A percentile compares a stretch with the other conserved stretches of the same genome.
Evolutionary conservation across 2,329 filamentous ascomycete genomes (phyloP).

Genomic region (Aurifilum marmelostoma): DNA sequence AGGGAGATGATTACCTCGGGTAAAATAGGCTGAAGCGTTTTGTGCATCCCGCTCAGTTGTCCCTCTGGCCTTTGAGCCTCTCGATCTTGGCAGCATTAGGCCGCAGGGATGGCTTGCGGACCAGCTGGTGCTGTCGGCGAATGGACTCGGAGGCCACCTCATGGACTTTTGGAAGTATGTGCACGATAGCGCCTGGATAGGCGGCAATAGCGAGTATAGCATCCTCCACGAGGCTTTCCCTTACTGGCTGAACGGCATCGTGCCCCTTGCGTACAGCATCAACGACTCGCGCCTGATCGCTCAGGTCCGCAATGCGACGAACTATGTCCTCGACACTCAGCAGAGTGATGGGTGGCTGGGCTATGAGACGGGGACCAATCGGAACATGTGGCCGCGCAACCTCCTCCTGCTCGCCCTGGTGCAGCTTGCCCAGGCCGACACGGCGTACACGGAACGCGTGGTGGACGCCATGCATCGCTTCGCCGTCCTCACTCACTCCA

Average conservation of each 20-base stretch:
- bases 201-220: slow-evolving; percentile 55
- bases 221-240: slow-evolving; percentile 57
- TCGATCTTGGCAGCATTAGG: slow-evolving; percentile 30
- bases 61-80: slow-evolving; percentile 30
- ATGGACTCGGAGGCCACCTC: slow-evolving; percentile 31
- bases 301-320: slow-evolving; percentile 49
- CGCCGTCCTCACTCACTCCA: slow-evolving; percentile 50
- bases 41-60: slow-evolving; percentile 6
- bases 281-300: slow-evolving; percentile 52
- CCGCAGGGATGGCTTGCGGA: slow-evolving; percentile 25
- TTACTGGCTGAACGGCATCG: slow-evolving; percentile 62
- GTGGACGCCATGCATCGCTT: slow-evolving; percentile 55
- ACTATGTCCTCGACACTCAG: slow-evolving; percentile 52
- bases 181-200: slow-evolving; percentile 54
- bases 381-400: slow-evolving; percentile 57
- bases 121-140: slow-evolving; percentile 17
- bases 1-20: not conserved
- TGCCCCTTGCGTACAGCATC: slow-evolving; percentile 57
- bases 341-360: slow-evolving; percentile 60
- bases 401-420: slow-evolving; percentile 55
- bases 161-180: slow-evolving; percentile 61
- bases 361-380: slow-evolving; percentile 47
- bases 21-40: not conserved
- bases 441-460: slow-evolving; percentile 45
- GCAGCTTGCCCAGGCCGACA: slow-evolving; percentile 53